Percentiles rank a stretch among this genome's conserved stretches.
Conservation (phyloP, 1,139 yeast species). For the Yamadazyma dushanensis region DNA sequence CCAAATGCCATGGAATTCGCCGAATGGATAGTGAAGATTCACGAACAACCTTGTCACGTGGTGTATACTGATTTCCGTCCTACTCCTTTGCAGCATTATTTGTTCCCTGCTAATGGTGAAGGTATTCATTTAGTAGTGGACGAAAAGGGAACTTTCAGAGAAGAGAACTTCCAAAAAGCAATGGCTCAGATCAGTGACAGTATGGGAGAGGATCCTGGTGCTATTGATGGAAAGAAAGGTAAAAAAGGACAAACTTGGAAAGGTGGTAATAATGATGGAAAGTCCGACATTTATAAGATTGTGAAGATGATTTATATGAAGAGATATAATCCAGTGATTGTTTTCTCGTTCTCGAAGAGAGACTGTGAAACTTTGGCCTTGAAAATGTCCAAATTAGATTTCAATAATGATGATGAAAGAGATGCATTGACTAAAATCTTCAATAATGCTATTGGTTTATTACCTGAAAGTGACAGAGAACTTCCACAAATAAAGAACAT, state of each 20-base stretch:
- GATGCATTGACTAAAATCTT: conserved; percentile 86
- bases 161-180: conserved; percentile 96
- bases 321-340: conserved; percentile 95
- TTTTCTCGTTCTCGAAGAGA: conserved; percentile 92
- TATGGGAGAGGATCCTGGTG: conserved; percentile 79
- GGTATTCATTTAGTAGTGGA: conserved; percentile 97
- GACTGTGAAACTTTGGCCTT: conserved; percentile 94
- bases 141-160: conserved; percentile 93
- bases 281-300: conserved; percentile 92
- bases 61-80: conserved; percentile 99
- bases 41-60: conserved; percentile 95
- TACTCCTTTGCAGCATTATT: conserved; percentile 94
- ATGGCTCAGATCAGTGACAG: conserved; percentile 89
- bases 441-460: conserved; percentile 79
- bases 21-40: conserved; percentile 96
- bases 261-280: conserved; percentile 83
- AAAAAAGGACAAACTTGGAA: conserved; percentile 84
- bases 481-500: conserved; percentile 93
- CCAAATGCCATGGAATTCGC: conserved; percentile 99
- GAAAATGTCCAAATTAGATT: conserved; percentile 92
- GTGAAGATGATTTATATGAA: conserved; percentile 97
- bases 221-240: conserved; percentile 56
- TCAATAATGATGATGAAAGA: conserved; percentile 89
- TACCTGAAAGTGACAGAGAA: conserved; percentile 89
- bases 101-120: conserved; percentile 96